Evolutionary conservation across 306 rosid genomes (phyloP).

Genomic region (Sesbania bispinosa): DNA sequence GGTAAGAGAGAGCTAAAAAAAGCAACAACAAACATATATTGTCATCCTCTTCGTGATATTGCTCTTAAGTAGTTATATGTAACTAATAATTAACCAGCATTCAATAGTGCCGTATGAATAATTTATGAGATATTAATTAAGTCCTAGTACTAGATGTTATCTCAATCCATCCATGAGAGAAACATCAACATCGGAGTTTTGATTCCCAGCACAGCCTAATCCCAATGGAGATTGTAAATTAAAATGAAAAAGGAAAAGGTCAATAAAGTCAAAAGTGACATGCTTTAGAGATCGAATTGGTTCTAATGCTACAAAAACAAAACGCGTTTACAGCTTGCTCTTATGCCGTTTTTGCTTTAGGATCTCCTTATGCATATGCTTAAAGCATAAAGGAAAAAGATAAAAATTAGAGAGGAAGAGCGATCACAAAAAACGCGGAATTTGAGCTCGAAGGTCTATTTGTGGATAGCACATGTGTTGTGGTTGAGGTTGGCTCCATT

Average conservation of each 20-base stretch:
- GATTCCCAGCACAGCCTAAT: background rate
- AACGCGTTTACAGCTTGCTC: constrained; percentile 58
- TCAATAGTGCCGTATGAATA: background rate
- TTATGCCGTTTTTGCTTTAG: constrained; percentile 21
- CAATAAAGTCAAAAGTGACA: constrained; percentile 36
- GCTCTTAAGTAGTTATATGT: background rate
- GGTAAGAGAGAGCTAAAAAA: no score
- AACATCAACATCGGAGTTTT: constrained; percentile 3
- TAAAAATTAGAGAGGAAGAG: background rate
- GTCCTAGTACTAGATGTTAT: background rate
- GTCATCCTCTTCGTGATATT: no score
- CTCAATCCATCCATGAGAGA: background rate
- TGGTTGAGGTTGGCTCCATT: background rate
- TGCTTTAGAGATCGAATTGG: constrained; percentile 18
- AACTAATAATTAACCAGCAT: background rate
- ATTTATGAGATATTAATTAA: constrained; percentile 1
- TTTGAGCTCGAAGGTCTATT: constrained; percentile 7
- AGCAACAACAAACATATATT: no score
- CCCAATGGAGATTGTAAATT: background rate
- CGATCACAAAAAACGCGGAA: constrained; percentile 17
- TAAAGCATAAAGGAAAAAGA: background rate
- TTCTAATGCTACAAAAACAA: background rate
- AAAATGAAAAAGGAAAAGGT: constrained; percentile 30
- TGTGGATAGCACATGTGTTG: constrained; percentile 3
- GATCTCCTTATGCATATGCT: background rate